A percentile compares a stretch with the other conserved stretches of the same genome.
Conservation (phyloP, 2,329 filamentous ascomycete species). For the Cercospora nicotianae region DNA sequence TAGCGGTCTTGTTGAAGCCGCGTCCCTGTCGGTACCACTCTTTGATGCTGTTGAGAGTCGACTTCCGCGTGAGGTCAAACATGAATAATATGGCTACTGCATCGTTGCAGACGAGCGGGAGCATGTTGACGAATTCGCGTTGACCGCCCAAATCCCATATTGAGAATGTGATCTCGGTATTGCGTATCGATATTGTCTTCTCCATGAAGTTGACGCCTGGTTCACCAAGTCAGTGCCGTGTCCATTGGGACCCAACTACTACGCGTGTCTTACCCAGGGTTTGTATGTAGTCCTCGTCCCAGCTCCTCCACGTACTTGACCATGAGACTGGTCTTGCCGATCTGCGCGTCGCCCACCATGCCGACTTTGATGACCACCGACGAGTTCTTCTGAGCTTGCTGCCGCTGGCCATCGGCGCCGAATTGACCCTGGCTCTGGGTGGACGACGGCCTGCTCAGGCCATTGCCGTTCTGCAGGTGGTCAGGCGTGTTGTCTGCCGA, state of each 20-base stretch:
- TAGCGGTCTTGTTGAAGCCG: conserved; percentile 99
- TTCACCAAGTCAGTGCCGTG: conserved; percentile 11
- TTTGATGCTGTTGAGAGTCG: conserved; percentile 98
- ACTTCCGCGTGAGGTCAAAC: conserved; percentile 98
- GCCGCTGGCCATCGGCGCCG: conserved; percentile 37
- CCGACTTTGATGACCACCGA: conserved; percentile 98
- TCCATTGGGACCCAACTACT: not conserved
- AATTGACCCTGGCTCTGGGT: conserved; percentile 36
- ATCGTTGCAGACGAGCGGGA: conserved; percentile 98
- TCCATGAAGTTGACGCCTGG: conserved; percentile 98
- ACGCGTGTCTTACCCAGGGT: conserved; percentile 65
- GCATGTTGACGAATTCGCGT: conserved; percentile 99
- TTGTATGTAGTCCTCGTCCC: conserved; percentile 99
- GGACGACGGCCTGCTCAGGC: conserved; percentile 36
- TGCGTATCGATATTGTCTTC: conserved; percentile 98
- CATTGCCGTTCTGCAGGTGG: conserved; percentile 37
- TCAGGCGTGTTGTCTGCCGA: conserved; percentile 45
- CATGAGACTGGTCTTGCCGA: conserved; percentile 98
- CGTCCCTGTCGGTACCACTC: conserved; percentile 98
- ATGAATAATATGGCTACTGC: conserved; percentile 98
- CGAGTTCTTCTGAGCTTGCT: conserved; percentile 50
- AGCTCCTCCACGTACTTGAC: conserved; percentile 99
- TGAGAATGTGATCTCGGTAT: conserved; percentile 98
- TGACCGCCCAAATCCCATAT: conserved; percentile 99
- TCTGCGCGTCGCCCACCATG: conserved; percentile 99